Base-by-base conservation (phyloP, 1,284 basidiomycete species). In the Meira miltonrushii region DNA sequence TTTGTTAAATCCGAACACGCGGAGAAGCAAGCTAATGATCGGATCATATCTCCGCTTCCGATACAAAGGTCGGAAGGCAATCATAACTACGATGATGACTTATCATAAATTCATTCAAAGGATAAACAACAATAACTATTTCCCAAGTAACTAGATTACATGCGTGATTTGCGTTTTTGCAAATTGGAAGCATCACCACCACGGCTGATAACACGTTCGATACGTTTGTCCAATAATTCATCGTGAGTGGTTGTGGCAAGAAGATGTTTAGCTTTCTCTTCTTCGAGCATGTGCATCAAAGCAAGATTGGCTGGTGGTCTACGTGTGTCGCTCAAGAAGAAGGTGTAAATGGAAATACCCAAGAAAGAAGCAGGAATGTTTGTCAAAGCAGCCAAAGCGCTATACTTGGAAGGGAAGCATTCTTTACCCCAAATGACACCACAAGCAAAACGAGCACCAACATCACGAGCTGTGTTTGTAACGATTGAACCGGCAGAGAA, bases 361-460 rank as follows among this genome's bases (percentile, higher is more conserved):
- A 70, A 25, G n/a, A 72, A 25, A 0, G 70, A 70, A 2, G 66
- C 68, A 0, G 65, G 66, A 50, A 72, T 67, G 61, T 71, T 71
- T 54, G 68, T 72, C 5, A 72, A 53, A 11, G 70, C 70, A 6
- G 70, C 60, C 19, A 72, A 40, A 9, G 68, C 70, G 7, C 66
- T 60, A 60, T 72, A 72, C 8, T 47, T 54, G 6, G 66, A 6
- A 1, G 70, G 70, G 68, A 72, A 72, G 61, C 68, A 70, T 17
- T 67, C 58, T 12, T 37, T 13, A 19, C 66, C 68, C 61, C 61
- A 72, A 58, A 72, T 63, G 51, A 63, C 62, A 33, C 61, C 68
- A 57, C 68, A 70, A 2, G 66, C 67, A 39, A 72, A 64, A 2
- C 70, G 43, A 0, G 64, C 66, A 41, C 68, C 68, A 1, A 72